phyloP scores from a whole-genome alignment of 192 early-diverging fungal genomes.

The Tieghemiomyces parasiticus region DNA sequence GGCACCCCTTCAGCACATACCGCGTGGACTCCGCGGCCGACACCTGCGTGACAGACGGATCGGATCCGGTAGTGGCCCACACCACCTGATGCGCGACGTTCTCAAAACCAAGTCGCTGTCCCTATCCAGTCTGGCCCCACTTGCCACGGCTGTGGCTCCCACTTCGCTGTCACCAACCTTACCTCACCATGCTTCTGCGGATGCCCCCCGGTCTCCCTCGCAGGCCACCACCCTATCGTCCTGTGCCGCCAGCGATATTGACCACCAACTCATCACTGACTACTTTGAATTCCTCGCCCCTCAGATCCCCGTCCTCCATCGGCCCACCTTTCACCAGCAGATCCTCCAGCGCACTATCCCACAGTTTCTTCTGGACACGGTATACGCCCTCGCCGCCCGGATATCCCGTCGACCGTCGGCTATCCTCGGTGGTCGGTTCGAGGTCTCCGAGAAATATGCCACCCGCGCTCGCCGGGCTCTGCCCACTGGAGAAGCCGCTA shows the following conservation, averaged over 20 bases:
- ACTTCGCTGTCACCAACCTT: neutral
- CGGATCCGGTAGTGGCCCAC: neutral
- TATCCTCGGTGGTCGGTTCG: neutral
- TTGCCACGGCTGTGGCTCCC: neutral
- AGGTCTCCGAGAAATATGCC: neutral
- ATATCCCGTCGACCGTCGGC: constrained; percentile 3
- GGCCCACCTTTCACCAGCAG: neutral
- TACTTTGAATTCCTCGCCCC: constrained; percentile 2
- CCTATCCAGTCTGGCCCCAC: neutral
- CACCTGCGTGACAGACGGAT: too few relatives aligned
- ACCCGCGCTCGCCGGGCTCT: neutral
- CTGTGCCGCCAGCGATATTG: neutral
- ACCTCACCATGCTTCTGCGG: neutral
- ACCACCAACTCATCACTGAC: constrained; percentile 6
- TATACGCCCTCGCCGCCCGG: neutral
- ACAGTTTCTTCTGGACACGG: neutral
- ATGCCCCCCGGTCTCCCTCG: neutral
- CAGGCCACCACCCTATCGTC: neutral
- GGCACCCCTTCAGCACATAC: too few relatives aligned
- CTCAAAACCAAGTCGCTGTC: constrained; percentile 1
- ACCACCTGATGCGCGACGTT: neutral
- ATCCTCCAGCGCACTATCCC: neutral
- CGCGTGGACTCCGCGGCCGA: too few relatives aligned
- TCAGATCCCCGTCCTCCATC: constrained; percentile 1
- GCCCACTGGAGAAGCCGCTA: too few relatives aligned